Conservation (phyloP, 495 filamentous ascomycete genomes). For the Stereocaulon alpinum region DNA sequence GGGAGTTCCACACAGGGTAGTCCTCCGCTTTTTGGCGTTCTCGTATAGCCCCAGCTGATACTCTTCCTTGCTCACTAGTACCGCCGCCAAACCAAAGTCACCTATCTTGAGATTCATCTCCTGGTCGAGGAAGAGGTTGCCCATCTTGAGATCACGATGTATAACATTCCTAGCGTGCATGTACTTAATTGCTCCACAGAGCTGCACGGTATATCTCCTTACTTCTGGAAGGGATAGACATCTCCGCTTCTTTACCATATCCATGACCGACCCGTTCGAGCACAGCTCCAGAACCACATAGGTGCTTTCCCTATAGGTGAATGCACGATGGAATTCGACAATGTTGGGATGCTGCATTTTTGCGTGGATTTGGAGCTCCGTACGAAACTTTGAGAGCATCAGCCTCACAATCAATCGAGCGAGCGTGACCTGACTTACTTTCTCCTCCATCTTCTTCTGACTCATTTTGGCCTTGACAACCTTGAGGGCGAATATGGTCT, state of each 20-base stretch:
- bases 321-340: conserved; percentile 88
- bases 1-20: conserved; percentile 90
- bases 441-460: conserved; percentile 73
- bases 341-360: conserved; percentile 94
- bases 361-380: conserved; percentile 93
- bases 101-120: conserved; percentile 98
- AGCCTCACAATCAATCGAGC: neutral
- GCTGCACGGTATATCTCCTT: conserved; percentile 82
- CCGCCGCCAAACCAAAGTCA: conserved; percentile 92
- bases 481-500: conserved; percentile 62
- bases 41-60: conserved; percentile 37
- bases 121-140: conserved; percentile 90
- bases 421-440: conserved; percentile 44
- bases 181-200: conserved; percentile 93
- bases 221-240: conserved; percentile 85
- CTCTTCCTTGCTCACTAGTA: conserved; percentile 78
- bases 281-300: conserved; percentile 94
- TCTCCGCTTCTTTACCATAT: conserved; percentile 85
- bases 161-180: conserved; percentile 91
- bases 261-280: conserved; percentile 94
- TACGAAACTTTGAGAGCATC: conserved; percentile 65
- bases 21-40: conserved; percentile 43
- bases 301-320: conserved; percentile 76
- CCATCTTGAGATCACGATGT: conserved; percentile 95
- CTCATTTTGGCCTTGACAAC: conserved; percentile 85